A percentile compares a stretch with the other conserved stretches of the same genome.
Evolutionary conservation across 1,284 basidiomycete species (phyloP).

Genomic region (Tilletia setariae): DNA sequence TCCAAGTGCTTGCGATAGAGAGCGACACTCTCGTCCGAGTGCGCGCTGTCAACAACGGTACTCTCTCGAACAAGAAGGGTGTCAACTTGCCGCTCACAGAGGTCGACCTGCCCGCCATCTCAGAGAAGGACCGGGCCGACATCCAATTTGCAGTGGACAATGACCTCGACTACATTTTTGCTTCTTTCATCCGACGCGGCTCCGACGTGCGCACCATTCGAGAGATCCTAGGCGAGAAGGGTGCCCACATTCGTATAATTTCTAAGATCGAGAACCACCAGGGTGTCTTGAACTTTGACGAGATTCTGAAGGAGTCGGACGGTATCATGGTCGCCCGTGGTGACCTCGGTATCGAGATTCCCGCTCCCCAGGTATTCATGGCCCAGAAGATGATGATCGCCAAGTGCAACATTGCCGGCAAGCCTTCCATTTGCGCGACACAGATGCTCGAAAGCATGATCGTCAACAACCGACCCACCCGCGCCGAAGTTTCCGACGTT

Average conservation of each 20-base stretch:
- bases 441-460: constrained; percentile 91
- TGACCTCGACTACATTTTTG: constrained; percentile 81
- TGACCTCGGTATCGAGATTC: constrained; percentile 58
- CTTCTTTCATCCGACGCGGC: constrained; percentile 52
- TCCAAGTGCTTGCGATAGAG: constrained; percentile 77
- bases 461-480: constrained; percentile 53
- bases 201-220: constrained; percentile 51
- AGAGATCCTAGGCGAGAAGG: constrained; percentile 51
- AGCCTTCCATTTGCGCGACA: constrained; percentile 97
- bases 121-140: constrained; percentile 87
- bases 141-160: constrained; percentile 93
- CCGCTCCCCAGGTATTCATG: constrained; percentile 60
- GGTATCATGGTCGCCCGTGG: constrained; percentile 55
- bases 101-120: constrained; percentile 95
- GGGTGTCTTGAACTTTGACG: constrained; percentile 54
- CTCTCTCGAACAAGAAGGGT: constrained; percentile 93
- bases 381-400: constrained; percentile 55
- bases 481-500: constrained; percentile 54
- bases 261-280: constrained; percentile 55
- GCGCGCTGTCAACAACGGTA: constrained; percentile 87
- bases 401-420: constrained; percentile 55
- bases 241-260: constrained; percentile 54
- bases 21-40: constrained; percentile 60
- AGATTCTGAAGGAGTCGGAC: constrained; percentile 53
- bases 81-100: constrained; percentile 98